Evolutionary conservation across 495 filamentous ascomycete genomes (phyloP).

Genomic region (Hamigera avellanea): DNA sequence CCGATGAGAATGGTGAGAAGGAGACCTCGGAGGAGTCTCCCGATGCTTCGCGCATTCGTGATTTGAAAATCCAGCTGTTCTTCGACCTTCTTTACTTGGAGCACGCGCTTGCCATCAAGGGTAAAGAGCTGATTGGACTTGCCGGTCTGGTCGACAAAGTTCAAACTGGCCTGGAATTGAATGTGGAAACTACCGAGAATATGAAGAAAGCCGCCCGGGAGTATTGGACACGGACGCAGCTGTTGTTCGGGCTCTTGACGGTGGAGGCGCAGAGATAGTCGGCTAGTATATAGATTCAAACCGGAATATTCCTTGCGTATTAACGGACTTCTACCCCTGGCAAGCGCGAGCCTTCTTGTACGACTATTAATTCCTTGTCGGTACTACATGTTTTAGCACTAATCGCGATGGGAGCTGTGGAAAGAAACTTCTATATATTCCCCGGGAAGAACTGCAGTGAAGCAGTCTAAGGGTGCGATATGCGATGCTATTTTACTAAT

Average conservation of each 20-base stretch:
- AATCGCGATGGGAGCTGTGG: too few species aligned
- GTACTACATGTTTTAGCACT: too few species aligned
- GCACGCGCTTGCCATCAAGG: constrained; percentile 21
- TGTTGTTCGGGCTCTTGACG: constrained; percentile 55
- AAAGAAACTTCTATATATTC: too few species aligned
- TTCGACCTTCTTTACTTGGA: constrained; percentile 67
- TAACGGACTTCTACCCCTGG: too few species aligned
- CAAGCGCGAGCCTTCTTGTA: too few species aligned
- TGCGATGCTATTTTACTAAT: too few species aligned
- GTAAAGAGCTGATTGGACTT: constrained; percentile 25
- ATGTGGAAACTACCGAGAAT: constrained; percentile 29
- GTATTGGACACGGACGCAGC: constrained; percentile 69
- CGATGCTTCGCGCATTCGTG: constrained; percentile 13
- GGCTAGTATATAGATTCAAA: too few species aligned
- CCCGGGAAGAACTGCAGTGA: too few species aligned
- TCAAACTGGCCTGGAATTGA: constrained; percentile 32
- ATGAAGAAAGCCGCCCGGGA: constrained; percentile 49
- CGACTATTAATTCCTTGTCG: too few species aligned
- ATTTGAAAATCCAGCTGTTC: constrained; percentile 58
- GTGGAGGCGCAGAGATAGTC: not conserved
- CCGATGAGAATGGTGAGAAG: constrained; percentile 2
- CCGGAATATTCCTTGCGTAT: too few species aligned
- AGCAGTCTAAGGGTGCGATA: too few species aligned
- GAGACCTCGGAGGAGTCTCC: constrained; percentile 2
- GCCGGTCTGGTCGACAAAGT: constrained; percentile 33